Conservation (phyloP, 495 filamentous ascomycete species). For the Evernia prunastri region DNA sequence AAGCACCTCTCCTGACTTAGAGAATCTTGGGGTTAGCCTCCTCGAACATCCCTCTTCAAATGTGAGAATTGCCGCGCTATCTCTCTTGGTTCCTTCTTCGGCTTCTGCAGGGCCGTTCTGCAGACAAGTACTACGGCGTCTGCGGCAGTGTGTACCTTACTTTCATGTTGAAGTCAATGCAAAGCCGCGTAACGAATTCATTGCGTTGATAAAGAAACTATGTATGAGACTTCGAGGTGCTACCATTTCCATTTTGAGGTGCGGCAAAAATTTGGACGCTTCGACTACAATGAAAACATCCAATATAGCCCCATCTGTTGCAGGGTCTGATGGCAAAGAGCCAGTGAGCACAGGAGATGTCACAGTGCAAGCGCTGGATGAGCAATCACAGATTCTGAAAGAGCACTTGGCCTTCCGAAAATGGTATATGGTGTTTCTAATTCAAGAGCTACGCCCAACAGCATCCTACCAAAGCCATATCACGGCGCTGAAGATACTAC, state of each 20-base stretch:
- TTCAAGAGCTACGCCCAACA: constrained; percentile 62
- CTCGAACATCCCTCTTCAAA: constrained; percentile 55
- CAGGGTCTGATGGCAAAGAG: neutral
- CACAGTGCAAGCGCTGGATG: constrained; percentile 3
- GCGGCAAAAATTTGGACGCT: neutral
- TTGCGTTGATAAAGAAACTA: constrained; percentile 60
- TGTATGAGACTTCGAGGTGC: constrained; percentile 41
- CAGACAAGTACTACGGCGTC: constrained; percentile 29
- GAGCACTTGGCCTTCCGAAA: constrained; percentile 53
- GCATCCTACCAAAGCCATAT: constrained; percentile 83
- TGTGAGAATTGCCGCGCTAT: constrained; percentile 67
- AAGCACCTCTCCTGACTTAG: constrained; percentile 9
- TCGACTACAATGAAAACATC: neutral
- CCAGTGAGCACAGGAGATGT: neutral
- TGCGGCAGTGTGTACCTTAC: constrained; percentile 52
- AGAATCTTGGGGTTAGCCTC: constrained; percentile 45
- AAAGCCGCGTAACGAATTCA: constrained; percentile 68
- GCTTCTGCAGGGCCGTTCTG: constrained; percentile 62
- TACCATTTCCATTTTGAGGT: constrained; percentile 4
- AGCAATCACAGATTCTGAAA: neutral
- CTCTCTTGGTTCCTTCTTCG: constrained; percentile 62
- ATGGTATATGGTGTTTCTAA: constrained; percentile 68
- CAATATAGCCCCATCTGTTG: neutral
- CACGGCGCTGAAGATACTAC: constrained; percentile 63
- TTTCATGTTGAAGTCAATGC: constrained; percentile 81